Conservation (phyloP, 345 rosid species). For the Salix purpurea region DNA sequence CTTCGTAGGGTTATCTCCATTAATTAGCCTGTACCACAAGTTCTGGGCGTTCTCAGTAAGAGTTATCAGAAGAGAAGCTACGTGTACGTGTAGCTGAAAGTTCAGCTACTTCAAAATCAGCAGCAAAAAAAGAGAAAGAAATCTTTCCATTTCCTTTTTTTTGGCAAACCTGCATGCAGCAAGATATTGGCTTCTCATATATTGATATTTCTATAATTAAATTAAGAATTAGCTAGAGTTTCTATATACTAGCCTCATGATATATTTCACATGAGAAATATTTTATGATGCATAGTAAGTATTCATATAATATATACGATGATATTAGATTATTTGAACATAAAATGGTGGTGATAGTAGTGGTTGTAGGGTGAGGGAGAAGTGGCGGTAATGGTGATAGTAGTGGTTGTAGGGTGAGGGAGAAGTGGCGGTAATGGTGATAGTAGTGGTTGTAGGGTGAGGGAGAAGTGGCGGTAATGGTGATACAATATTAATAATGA, state of each 20-base stretch:
- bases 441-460: no score
- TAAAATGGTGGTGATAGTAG: no score
- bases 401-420: no score
- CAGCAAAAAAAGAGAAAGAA: not conserved
- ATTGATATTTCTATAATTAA: not conserved
- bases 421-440: no score
- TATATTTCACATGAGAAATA: no score
- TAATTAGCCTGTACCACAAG: not conserved
- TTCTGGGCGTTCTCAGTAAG: not conserved
- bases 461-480: no score
- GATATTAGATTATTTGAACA: no score
- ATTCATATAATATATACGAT: no score
- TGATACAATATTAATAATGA: no score
- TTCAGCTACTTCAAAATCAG: not conserved
- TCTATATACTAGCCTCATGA: not conserved
- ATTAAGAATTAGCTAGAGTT: not conserved
- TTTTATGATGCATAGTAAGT: not conserved
- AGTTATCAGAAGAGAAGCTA: not conserved
- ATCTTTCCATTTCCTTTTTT: not conserved
- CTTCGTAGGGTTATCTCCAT: not conserved
- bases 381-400: no score
- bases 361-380: no score
- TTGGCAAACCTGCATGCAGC: not conserved
- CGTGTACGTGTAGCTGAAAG: not conserved
- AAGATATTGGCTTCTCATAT: not conserved